Base-by-base conservation (phyloP, 2,329 filamentous ascomycete genomes). In the Aphanoascus verrucosus region DNA sequence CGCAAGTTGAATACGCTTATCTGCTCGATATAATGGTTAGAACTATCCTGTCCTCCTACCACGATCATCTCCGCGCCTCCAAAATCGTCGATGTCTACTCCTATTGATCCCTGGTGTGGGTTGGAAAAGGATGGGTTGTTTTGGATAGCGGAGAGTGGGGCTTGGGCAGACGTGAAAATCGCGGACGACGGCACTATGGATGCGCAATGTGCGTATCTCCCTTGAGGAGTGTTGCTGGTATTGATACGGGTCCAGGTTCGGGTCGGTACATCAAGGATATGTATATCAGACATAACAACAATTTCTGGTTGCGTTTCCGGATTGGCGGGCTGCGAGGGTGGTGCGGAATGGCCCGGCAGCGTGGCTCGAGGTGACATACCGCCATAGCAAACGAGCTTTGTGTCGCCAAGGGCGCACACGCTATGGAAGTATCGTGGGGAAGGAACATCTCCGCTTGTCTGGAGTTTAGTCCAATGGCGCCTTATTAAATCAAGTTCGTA, bases 11-110 rank as follows among this genome's bases (percentile, higher is more conserved):
- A 98, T 2, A 98, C 88, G 66, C 89, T 97, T 59, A 98, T 94
- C 69, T 98, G 89, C 69, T 98, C 91, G 60, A 98, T 98, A 65
- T 98, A 98, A 67, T 95, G 90, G 67, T 98, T 98, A n/a, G 85
- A 85, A 52, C 87, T 93, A 65, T 98, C 93, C 69, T 98, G 93
- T 0, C 93, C 93, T 56, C 93, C 93, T 6, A 97, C 90, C 12
- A 98, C 85, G 5, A 98, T 81, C 91, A 98, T 96, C 68, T 98
- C 91, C 1, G 93, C 88, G 32, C 93, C 93, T 14, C 93, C 93
- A 17, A 82, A 82, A 0, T 93, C 91, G 67, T 98, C 90, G 56
- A 97, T 83, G 58, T 86, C 85, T 55, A 95, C 84, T 2, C 91
- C 91, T 54, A 96, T 83, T 2, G 85, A 81, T 14, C 91, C 91